These are phyloP conservation scores for Erodium maritimum DNA, from an alignment of 345 rosid species.

Conservation along the genomic window DNA sequence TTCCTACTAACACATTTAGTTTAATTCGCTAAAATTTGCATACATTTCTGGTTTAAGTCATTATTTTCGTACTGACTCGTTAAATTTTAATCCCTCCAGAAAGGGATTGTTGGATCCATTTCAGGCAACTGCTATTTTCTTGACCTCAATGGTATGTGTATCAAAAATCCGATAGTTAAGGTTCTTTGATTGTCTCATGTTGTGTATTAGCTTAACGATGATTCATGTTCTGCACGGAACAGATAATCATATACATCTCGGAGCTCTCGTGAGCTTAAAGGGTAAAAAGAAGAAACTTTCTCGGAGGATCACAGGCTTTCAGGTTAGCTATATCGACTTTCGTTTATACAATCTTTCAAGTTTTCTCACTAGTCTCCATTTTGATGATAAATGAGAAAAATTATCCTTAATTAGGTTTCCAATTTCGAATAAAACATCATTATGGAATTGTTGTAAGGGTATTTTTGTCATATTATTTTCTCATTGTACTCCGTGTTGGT, in stretches of 20 bases:
- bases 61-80: not conserved
- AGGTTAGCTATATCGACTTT: conserved; percentile 29
- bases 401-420: too few species aligned
- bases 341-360: too few species aligned
- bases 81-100: conserved; percentile 22
- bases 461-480: too few species aligned
- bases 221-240: conserved; percentile 10
- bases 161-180: conserved; percentile 1
- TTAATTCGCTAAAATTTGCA: not conserved
- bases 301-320: conserved; percentile 67
- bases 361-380: conserved; percentile 6
- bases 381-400: too few species aligned
- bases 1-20: not conserved
- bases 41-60: not conserved
- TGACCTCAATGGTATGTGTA: conserved; percentile 36
- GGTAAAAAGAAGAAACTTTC: conserved; percentile 56
- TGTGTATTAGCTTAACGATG: not conserved
- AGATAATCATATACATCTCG: conserved; percentile 46
- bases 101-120: conserved; percentile 63
- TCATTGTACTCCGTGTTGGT: too few species aligned
- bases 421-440: too few species aligned
- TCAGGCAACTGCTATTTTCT: conserved; percentile 54
- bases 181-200: not conserved
- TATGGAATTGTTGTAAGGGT: too few species aligned
- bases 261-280: conserved; percentile 38